Conservation (phyloP, 805 yeast species). For the Ogataea angusta region DNA sequence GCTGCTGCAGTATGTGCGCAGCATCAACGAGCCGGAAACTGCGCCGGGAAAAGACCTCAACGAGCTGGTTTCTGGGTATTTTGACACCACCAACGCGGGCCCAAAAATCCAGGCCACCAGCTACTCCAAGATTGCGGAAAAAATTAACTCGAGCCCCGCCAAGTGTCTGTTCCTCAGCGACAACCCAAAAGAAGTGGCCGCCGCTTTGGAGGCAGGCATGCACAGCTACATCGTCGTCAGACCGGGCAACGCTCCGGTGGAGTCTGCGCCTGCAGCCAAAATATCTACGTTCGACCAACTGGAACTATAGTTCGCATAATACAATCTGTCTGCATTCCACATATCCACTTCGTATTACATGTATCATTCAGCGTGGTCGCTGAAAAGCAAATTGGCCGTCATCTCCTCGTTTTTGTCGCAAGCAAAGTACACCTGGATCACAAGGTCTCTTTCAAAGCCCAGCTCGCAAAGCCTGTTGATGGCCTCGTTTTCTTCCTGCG, state of each 20-base stretch:
- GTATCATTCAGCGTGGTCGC: slow-evolving; percentile 42
- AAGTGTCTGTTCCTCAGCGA: slow-evolving; percentile 68
- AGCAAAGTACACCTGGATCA: slow-evolving; percentile 92
- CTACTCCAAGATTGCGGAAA: slow-evolving; percentile 51
- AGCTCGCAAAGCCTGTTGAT: slow-evolving; percentile 84
- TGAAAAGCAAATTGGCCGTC: slow-evolving; percentile 88
- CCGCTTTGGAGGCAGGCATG: slow-evolving; percentile 69
- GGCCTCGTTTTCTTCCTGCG: slow-evolving; percentile 87
- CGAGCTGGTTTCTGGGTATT: slow-evolving; percentile 58
- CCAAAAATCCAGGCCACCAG: slow-evolving; percentile 56
- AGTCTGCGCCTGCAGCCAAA: neutral
- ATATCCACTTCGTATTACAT: slow-evolving; percentile 2
- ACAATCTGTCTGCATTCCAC: neutral
- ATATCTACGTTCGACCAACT: slow-evolving; percentile 8
- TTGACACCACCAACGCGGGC: slow-evolving; percentile 84
- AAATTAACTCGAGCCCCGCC: slow-evolving; percentile 15
- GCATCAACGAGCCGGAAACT: slow-evolving; percentile 24
- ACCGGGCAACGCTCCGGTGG: slow-evolving; percentile 67
- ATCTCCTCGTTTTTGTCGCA: slow-evolving; percentile 97
- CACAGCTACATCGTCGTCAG: slow-evolving; percentile 56
- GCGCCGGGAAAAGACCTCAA: slow-evolving; percentile 46
- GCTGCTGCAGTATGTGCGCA: slow-evolving; percentile 62
- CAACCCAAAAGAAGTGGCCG: slow-evolving; percentile 70
- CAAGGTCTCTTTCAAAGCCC: slow-evolving; percentile 87
- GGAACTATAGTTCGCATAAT: slow-evolving; percentile 3